phyloP scores from a whole-genome alignment of 2,329 filamentous ascomycete genomes.

The Trichoderma koningiopsis region DNA sequence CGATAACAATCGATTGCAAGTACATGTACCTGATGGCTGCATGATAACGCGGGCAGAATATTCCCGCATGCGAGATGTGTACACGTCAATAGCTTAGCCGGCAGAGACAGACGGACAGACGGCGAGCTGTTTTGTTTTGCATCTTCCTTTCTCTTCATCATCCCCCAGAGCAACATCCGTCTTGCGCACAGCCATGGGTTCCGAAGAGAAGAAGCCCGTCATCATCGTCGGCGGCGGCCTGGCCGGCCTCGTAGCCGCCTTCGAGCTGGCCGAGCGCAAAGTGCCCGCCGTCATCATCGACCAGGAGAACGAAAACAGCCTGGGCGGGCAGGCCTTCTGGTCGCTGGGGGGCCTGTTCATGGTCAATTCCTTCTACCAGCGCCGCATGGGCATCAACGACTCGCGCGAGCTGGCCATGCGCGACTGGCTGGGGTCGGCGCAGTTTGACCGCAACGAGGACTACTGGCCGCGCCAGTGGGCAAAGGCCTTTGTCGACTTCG shows the following conservation, averaged over 20 bases:
- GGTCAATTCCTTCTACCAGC: slow-evolving; percentile 59
- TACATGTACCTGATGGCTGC: background rate
- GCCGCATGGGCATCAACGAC: slow-evolving; percentile 60
- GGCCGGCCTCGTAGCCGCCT: slow-evolving; percentile 62
- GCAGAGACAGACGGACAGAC: background rate
- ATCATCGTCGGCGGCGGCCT: slow-evolving; percentile 61
- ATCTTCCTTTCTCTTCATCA: background rate
- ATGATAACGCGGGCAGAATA: slow-evolving; percentile 20
- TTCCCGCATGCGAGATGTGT: slow-evolving; percentile 12
- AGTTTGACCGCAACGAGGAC: slow-evolving; percentile 62
- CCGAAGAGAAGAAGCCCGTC: slow-evolving; percentile 41
- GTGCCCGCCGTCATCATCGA: slow-evolving; percentile 57
- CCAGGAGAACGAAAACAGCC: slow-evolving; percentile 58
- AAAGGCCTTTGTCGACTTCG: slow-evolving; percentile 65
- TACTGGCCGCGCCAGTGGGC: slow-evolving; percentile 63
- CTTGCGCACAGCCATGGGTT: slow-evolving; percentile 28
- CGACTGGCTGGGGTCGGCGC: slow-evolving; percentile 61
- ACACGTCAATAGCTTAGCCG: slow-evolving; percentile 5
- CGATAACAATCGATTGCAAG: slow-evolving; percentile 10
- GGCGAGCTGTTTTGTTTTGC: background rate
- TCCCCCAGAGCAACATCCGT: background rate
- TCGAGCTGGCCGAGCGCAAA: slow-evolving; percentile 54
- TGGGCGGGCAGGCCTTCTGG: slow-evolving; percentile 67
- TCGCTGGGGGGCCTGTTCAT: slow-evolving; percentile 64
- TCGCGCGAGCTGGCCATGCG: slow-evolving; percentile 58